phyloP scores from a whole-genome alignment of 208 protist species.

The Willaertia magna region DNA sequence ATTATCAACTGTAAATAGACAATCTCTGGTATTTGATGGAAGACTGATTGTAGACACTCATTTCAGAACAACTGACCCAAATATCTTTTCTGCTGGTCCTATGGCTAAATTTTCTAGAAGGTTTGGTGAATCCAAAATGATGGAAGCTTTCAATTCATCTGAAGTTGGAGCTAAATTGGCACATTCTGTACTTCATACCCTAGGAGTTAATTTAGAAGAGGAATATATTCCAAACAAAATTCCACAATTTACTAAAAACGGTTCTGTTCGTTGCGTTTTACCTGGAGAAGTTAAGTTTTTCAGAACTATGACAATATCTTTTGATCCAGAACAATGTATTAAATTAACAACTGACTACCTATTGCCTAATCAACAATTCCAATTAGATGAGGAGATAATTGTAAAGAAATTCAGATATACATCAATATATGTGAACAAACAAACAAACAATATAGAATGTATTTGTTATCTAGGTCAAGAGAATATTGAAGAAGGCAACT shows the following conservation, averaged over 20 bases:
- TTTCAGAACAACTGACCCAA: conserved; percentile 63
- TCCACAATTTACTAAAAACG: not conserved
- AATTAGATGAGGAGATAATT: not conserved
- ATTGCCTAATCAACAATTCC: not conserved
- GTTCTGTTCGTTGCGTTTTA: not conserved
- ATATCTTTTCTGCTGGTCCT: conserved; percentile 57
- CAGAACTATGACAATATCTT: not conserved
- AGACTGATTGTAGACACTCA: conserved; percentile 69
- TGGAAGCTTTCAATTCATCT: conserved; percentile 60
- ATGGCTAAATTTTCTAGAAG: conserved; percentile 75
- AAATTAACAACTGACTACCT: not conserved
- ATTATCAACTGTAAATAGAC: conserved; percentile 64
- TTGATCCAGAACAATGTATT: not conserved
- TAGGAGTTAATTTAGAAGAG: conserved; percentile 44
- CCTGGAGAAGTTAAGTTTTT: not conserved
- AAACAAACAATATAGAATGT: not conserved
- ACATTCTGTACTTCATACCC: conserved; percentile 47
- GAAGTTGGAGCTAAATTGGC: conserved; percentile 62
- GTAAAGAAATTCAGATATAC: not conserved
- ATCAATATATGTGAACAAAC: not conserved
- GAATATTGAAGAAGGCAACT: not conserved
- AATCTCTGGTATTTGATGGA: conserved; percentile 76
- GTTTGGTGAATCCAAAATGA: conserved; percentile 57
- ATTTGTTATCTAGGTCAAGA: not conserved
- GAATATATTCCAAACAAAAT: not conserved